phyloP scores from a whole-genome alignment of 2,329 filamentous ascomycete species.

The Gliomastix tumulicola region DNA sequence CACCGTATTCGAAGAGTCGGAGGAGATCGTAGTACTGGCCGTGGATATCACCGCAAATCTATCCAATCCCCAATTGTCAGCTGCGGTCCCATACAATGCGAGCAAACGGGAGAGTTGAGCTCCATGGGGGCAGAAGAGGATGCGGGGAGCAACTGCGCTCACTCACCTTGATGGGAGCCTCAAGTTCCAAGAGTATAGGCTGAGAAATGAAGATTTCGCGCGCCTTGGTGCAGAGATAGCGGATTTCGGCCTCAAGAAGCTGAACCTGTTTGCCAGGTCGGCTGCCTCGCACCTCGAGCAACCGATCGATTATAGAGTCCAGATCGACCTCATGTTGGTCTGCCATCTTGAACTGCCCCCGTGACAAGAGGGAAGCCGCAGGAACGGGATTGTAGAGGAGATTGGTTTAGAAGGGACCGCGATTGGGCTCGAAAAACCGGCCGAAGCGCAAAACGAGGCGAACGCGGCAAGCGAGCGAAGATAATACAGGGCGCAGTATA shows the following conservation, averaged over 20 bases:
- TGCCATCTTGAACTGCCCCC: constrained; percentile 45
- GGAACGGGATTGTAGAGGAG: too few relatives aligned
- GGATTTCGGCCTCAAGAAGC: constrained; percentile 91
- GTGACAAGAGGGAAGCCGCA: too few relatives aligned
- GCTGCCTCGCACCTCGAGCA: constrained; percentile 95
- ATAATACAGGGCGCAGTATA: too few relatives aligned
- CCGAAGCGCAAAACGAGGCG: too few relatives aligned
- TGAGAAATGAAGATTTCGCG: constrained; percentile 99
- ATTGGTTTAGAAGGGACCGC: too few relatives aligned
- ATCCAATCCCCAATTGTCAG: constrained; percentile 8
- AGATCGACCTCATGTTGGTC: constrained; percentile 86
- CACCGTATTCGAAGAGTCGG: constrained; percentile 95
- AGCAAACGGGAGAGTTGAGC: background rate
- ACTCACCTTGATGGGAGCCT: constrained; percentile 96
- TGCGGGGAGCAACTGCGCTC: background rate
- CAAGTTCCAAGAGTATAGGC: constrained; percentile 93
- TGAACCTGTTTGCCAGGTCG: constrained; percentile 98
- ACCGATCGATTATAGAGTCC: constrained; percentile 98
- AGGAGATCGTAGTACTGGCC: constrained; percentile 98
- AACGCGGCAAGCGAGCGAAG: too few relatives aligned
- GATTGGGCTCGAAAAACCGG: too few relatives aligned
- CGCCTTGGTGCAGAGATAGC: constrained; percentile 95
- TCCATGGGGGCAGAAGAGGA: background rate
- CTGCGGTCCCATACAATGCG: background rate
- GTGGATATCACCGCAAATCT: constrained; percentile 99